phyloP scores from a whole-genome alignment of 306 rosid genomes.

The Boehmeria nivea region DNA sequence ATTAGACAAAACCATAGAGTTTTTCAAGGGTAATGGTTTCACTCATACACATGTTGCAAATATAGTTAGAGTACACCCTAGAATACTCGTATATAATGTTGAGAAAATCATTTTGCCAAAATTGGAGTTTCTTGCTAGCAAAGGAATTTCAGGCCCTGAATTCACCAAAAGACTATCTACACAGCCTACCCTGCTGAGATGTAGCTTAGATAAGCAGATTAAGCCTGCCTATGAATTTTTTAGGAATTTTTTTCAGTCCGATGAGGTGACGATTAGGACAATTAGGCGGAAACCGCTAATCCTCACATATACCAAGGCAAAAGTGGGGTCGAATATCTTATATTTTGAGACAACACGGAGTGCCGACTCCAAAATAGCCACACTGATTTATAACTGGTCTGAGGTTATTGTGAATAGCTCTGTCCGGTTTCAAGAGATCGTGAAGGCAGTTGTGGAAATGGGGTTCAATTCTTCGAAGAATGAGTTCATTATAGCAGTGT shows the following conservation, averaged over 20 bases:
- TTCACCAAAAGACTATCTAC: slow-evolving; percentile 2
- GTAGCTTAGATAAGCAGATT: slow-evolving; percentile 21
- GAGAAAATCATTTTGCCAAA: slow-evolving; percentile 26
- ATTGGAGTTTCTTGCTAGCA: slow-evolving; percentile 21
- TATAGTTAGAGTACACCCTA: slow-evolving; percentile 1
- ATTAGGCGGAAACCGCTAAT: background rate
- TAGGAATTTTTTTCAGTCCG: slow-evolving; percentile 12
- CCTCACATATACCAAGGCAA: background rate
- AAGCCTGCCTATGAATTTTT: slow-evolving; percentile 20
- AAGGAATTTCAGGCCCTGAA: slow-evolving; percentile 30
- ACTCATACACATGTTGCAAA: slow-evolving; percentile 6
- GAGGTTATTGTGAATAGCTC: background rate
- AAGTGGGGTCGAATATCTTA: slow-evolving; percentile 18
- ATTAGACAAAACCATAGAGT: slow-evolving; percentile 10
- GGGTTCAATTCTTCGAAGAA: slow-evolving; percentile 29
- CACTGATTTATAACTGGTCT: slow-evolving; percentile 10
- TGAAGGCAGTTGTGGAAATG: slow-evolving; percentile 28
- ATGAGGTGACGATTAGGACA: slow-evolving; percentile 5
- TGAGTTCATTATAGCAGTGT: slow-evolving; percentile 24
- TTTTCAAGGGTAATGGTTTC: slow-evolving; percentile 22
- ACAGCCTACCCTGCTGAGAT: background rate
- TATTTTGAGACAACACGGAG: slow-evolving; percentile 25
- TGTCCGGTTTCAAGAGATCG: background rate
- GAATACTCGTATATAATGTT: background rate
- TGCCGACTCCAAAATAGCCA: slow-evolving; percentile 13